Percentiles rank a stretch among this genome's conserved stretches.
Conservation (phyloP, 108 stramenopile species). For the Pseudonitzschia multiseries region DNA sequence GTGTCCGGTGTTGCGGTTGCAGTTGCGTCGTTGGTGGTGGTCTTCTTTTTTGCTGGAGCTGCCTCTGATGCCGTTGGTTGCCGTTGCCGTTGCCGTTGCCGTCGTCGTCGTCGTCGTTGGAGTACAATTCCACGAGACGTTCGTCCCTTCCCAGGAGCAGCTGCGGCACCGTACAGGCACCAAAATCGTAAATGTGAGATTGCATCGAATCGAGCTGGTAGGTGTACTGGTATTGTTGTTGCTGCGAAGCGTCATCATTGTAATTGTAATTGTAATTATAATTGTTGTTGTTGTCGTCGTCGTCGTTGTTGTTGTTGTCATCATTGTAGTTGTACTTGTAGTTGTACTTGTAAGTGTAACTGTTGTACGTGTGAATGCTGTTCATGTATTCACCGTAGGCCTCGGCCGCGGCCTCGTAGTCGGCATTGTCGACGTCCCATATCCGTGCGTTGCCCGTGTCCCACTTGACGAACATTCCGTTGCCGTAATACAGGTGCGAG, state of each 20-base stretch:
- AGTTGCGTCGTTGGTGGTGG: neutral
- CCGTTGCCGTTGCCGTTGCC: neutral
- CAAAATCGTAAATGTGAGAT: conserved; percentile 43
- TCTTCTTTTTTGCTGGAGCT: neutral
- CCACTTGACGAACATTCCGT: conserved; percentile 45
- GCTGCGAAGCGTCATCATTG: conserved; percentile 1
- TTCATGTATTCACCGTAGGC: neutral
- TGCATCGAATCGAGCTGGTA: neutral
- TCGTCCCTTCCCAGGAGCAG: conserved; percentile 44
- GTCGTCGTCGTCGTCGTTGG: neutral
- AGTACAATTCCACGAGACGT: conserved; percentile 4
- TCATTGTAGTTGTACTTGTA: neutral
- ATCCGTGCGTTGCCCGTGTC: conserved; percentile 23
- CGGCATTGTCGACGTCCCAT: conserved; percentile 26
- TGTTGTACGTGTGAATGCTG: neutral
- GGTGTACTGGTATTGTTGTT: neutral
- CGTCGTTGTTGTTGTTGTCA: neutral
- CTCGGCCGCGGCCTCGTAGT: conserved; percentile 1
- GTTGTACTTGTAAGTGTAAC: neutral
- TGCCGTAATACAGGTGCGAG: conserved; percentile 38
- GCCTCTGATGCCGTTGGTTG: neutral
- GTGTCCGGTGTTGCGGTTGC: no score
- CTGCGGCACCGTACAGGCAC: conserved; percentile 48
- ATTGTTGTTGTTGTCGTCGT: neutral
- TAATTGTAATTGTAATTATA: neutral